These are phyloP conservation scores for Conidiobolus incongruus DNA, from an alignment of 371 early-diverging fungal genomes.

Conservation along the genomic window DNA sequence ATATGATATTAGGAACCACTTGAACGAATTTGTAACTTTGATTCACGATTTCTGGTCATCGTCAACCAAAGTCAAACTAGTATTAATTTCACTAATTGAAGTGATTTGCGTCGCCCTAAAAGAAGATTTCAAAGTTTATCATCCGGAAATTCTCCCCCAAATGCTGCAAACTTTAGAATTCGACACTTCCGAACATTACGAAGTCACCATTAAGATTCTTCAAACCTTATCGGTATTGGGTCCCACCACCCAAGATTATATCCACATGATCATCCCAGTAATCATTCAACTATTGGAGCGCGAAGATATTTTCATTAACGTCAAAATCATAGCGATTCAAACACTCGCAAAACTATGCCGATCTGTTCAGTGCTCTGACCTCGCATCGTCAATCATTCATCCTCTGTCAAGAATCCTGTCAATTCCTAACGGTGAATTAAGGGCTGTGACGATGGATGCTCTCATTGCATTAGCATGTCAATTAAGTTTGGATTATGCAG, in stretches of 20 bases:
- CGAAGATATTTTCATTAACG: slow-evolving; percentile 26
- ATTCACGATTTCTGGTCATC: slow-evolving; percentile 64
- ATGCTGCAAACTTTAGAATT: slow-evolving; percentile 56
- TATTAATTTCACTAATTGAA: slow-evolving; percentile 62
- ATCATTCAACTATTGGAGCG: slow-evolving; percentile 64
- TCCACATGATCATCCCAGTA: slow-evolving; percentile 79
- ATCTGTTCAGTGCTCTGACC: slow-evolving; percentile 68
- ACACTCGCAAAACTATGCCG: slow-evolving; percentile 57
- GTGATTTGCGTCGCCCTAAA: slow-evolving; percentile 63
- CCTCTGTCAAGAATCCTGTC: slow-evolving; percentile 67
- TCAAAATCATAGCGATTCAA: slow-evolving; percentile 52
- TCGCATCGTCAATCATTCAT: slow-evolving; percentile 78
- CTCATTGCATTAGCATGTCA: slow-evolving; percentile 68
- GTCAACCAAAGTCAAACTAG: slow-evolving; percentile 44
- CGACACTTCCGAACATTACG: slow-evolving; percentile 45
- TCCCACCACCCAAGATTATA: slow-evolving; percentile 78
- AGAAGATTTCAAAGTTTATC: slow-evolving; percentile 65
- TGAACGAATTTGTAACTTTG: slow-evolving; percentile 56
- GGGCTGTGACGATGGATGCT: slow-evolving; percentile 52
- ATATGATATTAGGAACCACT: slow-evolving; percentile 66
- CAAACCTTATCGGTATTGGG: slow-evolving; percentile 74
- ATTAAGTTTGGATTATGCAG: slow-evolving; percentile 64
- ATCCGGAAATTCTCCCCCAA: slow-evolving; percentile 34
- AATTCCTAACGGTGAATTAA: slow-evolving; percentile 24
- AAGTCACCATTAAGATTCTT: slow-evolving; percentile 51